Evolutionary conservation across 495 filamentous ascomycete genomes (phyloP).

Genomic region (Geoglossum glabrum): DNA sequence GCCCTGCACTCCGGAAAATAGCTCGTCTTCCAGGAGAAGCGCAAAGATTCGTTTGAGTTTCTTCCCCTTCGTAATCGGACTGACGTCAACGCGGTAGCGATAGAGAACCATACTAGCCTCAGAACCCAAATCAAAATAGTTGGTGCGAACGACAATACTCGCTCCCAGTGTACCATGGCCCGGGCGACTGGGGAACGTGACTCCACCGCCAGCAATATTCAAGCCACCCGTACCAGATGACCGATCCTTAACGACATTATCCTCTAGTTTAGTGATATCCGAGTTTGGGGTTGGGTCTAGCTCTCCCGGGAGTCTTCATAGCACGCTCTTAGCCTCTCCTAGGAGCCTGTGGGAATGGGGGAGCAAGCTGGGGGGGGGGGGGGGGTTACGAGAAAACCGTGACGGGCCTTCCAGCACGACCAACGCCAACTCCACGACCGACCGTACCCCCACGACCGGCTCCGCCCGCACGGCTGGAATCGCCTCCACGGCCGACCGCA

Average conservation of each 20-base stretch:
- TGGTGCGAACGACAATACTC: conserved; percentile 21
- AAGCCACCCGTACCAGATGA: not conserved
- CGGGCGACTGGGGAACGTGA: conserved; percentile 22
- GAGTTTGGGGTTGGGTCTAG: not conserved
- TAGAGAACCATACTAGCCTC: conserved; percentile 5
- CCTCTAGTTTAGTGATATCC: not conserved
- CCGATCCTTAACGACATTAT: not conserved
- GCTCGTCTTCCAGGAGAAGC: conserved; percentile 3
- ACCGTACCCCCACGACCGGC: not conserved
- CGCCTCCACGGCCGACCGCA: not conserved
- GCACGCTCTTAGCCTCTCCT: not conserved
- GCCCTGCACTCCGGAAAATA: conserved; percentile 5
- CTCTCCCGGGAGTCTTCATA: not conserved
- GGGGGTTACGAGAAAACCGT: not conserved
- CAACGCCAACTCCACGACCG: not conserved
- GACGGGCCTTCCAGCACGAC: not conserved
- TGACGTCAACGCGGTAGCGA: conserved; percentile 13
- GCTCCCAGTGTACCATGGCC: conserved; percentile 25
- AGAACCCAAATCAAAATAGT: conserved; percentile 23
- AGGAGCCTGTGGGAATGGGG: not conserved
- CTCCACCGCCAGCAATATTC: too few relatives aligned
- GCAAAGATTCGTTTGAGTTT: conserved; percentile 8
- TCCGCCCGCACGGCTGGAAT: not conserved
- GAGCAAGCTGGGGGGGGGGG: not conserved
- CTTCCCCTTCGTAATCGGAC: not conserved